Conservation (phyloP, 768 basidiomycete genomes). For the Tricholoma saponaceum region DNA sequence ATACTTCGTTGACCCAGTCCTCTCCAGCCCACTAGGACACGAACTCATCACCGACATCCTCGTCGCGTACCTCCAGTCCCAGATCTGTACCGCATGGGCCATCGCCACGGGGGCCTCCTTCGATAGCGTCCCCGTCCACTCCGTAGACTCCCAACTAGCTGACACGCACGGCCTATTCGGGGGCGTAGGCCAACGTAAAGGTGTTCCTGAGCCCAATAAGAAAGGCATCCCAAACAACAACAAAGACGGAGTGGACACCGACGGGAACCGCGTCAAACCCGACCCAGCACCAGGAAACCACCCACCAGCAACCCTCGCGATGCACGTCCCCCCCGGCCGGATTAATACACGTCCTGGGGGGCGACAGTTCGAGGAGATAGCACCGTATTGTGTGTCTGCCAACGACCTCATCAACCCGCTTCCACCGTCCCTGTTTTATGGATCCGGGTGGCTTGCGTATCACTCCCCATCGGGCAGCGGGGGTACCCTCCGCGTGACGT, state of each 20-base stretch:
- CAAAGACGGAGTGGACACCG: slow-evolving; percentile 28
- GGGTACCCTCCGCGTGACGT: slow-evolving; percentile 50
- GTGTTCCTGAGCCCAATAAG: slow-evolving; percentile 49
- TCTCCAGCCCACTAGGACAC: slow-evolving; percentile 80
- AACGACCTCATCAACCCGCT: slow-evolving; percentile 97
- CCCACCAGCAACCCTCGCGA: slow-evolving; percentile 30
- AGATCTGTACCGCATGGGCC: slow-evolving; percentile 85
- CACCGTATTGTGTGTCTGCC: slow-evolving; percentile 92
- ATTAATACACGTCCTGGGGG: slow-evolving; percentile 62
- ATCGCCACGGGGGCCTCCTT: slow-evolving; percentile 63
- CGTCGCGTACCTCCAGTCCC: slow-evolving; percentile 83
- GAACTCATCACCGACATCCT: slow-evolving; percentile 89
- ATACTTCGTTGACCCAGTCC: slow-evolving; percentile 80
- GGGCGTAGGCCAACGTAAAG: slow-evolving; percentile 80
- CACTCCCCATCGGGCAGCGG: slow-evolving; percentile 51
- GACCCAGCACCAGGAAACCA: slow-evolving; percentile 15
- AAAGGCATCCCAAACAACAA: slow-evolving; percentile 24
- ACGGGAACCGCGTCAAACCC: slow-evolving; percentile 21
- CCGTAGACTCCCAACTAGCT: slow-evolving; percentile 29
- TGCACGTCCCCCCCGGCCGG: slow-evolving; percentile 65
- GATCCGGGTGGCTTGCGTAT: slow-evolving; percentile 83
- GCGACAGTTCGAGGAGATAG: slow-evolving; percentile 75
- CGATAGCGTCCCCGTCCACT: slow-evolving; percentile 48
- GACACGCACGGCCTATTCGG: slow-evolving; percentile 72
- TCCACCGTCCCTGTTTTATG: slow-evolving; percentile 90